Base-by-base conservation (phyloP, 1,284 basidiomycete species). In the Clitocybe nebularis region DNA sequence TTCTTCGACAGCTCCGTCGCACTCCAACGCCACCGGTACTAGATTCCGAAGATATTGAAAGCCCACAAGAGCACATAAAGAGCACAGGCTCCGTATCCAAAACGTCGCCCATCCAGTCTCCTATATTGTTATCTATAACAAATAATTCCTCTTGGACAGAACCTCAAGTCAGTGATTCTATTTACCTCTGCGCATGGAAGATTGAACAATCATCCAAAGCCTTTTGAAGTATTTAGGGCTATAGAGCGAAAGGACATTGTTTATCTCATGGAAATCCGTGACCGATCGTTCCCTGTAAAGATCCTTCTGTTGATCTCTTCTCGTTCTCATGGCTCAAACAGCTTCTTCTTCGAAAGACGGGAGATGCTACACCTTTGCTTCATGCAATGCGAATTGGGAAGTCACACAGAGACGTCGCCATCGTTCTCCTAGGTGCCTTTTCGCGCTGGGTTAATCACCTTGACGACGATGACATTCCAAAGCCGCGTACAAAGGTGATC, bases 381-480 rank as follows among this genome's bases (percentile, higher is more conserved):
- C 85, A 90, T 56, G 85, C 87, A 0, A 87, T 90, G 77, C 74
- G 86, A 11, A 83, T 89, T 26, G 86, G 88, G 16, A 69, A 73
- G 48, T 76, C 79, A 23, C 82, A 89, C 53, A 70, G 77, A 48
- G 87, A 89, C 28, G 77, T 90, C 7, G 81, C 86, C 3, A 84
- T 91, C 44, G 53, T 89, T 7, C 67, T 91, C 2, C 58, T 90
- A 5, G 88, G 88, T 17, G 85, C 88, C 11, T 85, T 90, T 54
- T 89, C 86, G 13, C 76, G 86, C 19, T 91, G 79, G 68, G 75
- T 91, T 47, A 91, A 91, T 57, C 69, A 84, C 53, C 68, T 91
- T 0, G 77, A 83, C 52, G 87, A 87, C 46, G 76, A 75, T 30
- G 83, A 89, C 49, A 67, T 89, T 43, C 61, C 70, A 24, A 72